Conservation (phyloP, 208 protist species). For the Trypanosoma congolense region DNA sequence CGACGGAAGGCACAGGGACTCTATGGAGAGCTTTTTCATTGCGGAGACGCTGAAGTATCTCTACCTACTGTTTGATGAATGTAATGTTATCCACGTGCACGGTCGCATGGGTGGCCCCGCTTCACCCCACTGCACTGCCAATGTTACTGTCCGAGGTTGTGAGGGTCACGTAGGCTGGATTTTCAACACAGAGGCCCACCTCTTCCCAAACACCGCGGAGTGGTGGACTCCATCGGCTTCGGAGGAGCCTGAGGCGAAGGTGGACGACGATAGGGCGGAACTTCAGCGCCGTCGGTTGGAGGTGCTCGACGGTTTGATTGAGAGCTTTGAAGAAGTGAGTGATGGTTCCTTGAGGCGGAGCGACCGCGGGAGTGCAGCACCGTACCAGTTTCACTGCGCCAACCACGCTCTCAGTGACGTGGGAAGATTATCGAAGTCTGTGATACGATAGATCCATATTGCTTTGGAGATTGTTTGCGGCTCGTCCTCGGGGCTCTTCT, state of each 20-base stretch:
- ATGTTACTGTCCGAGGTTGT: neutral
- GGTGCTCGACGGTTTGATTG: slow-evolving; percentile 11
- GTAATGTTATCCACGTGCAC: slow-evolving; percentile 25
- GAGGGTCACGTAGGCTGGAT: slow-evolving; percentile 30
- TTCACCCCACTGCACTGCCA: slow-evolving; percentile 4
- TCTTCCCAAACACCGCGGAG: slow-evolving; percentile 36
- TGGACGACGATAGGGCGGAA: neutral
- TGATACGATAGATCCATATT: slow-evolving; percentile 27
- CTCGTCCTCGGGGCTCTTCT: too few species aligned
- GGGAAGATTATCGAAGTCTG: slow-evolving; percentile 20
- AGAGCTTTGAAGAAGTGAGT: neutral
- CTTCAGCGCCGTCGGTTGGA: slow-evolving; percentile 6
- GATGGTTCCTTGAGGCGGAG: neutral
- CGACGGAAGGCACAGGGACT: slow-evolving; percentile 35
- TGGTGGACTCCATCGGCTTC: slow-evolving; percentile 22
- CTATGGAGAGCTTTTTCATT: slow-evolving; percentile 93
- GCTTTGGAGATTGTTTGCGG: too few species aligned
- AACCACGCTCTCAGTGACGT: slow-evolving; percentile 21
- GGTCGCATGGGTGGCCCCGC: slow-evolving; percentile 9
- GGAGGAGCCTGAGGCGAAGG: neutral
- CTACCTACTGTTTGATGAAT: slow-evolving; percentile 89
- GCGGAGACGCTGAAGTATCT: slow-evolving; percentile 96
- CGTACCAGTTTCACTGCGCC: slow-evolving; percentile 21
- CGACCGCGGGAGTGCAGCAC: neutral
- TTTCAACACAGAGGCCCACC: slow-evolving; percentile 59